Base-by-base conservation (phyloP, 2,329 filamentous ascomycete genomes). In the Salinomyces thailandicus region DNA sequence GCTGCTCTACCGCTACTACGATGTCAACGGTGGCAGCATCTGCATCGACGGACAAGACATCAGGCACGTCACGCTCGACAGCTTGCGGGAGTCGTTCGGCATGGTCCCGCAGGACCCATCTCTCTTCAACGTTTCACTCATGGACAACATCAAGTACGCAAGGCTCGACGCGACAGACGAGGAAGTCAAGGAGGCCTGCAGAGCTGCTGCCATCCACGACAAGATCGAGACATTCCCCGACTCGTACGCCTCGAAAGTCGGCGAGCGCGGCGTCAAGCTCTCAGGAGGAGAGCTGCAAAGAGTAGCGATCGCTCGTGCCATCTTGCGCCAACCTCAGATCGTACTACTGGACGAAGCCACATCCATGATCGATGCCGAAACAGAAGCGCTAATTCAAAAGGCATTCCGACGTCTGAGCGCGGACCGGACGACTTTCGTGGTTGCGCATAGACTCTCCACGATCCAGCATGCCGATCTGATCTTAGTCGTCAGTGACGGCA, bases 221-320 rank as follows among this genome's bases (percentile, higher is more conserved):
- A 75, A 77, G 45, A 79, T 81, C 40, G 52, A 70, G 35, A 62
- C 57, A 1, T 79, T 81, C 47, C 63, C 72, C 0, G 63, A 82
- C 63, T 74, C 76, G 1, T 87, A 87, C 51, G 70, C 80, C 4
- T 85, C 84, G 0, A 60, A 72, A 6, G 83, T 91, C 1, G 85
- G 85, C 1, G 83, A 89, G 52, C 73, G 73, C 18, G 85, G 85
- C 4, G 79, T 81, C 32, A 85, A 83, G 53, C 64, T 93, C 1
- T 85, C 80, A 8, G 81, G 84, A n/a, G 85, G 85, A 1, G 85
- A 93, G 55, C 74, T 83, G n/a, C 85, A 93, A 55, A 74, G 85
- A 4, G 71, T 93, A 16, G 79, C 82, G 2, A 85, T 86, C 43
- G 81, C 81, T 0, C 68, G 81, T 5, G 77, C 77, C 8, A 76